phyloP scores from a whole-genome alignment of 345 rosid species.

The Sonneratia caseolaris region DNA sequence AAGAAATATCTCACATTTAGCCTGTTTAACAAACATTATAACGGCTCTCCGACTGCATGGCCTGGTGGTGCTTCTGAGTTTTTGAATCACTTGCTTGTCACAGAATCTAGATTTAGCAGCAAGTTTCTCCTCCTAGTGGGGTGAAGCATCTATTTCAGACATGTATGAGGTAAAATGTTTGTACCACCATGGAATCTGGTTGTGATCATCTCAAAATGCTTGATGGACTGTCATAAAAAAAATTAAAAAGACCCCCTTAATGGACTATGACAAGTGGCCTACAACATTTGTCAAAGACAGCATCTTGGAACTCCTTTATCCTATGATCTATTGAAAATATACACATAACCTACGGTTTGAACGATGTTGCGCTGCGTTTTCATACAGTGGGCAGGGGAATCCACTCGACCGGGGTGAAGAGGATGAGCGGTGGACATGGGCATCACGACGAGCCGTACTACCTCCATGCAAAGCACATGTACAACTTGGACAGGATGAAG shows the following conservation, averaged over 20 bases:
- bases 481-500: conserved; percentile 91
- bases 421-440: conserved; percentile 67
- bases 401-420: conserved; percentile 69
- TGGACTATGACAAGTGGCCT: too few relatives aligned
- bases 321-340: too few relatives aligned
- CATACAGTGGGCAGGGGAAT: conserved; percentile 25
- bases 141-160: too few relatives aligned
- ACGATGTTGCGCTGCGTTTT: neutral
- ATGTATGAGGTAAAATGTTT: neutral
- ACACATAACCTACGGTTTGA: too few relatives aligned
- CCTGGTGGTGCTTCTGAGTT: too few relatives aligned
- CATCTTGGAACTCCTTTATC: neutral
- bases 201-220: neutral
- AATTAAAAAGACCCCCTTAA: too few relatives aligned
- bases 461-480: conserved; percentile 93
- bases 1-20: too few relatives aligned
- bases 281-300: neutral
- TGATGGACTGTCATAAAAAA: neutral
- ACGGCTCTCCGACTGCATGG: too few relatives aligned
- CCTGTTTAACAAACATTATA: too few relatives aligned
- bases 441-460: conserved; percentile 62
- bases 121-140: neutral
- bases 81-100: too few relatives aligned
- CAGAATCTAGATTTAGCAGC: neutral
- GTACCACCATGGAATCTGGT: neutral